Base-by-base conservation (phyloP, 164 flowering plant genomes). In the Chimonanthus salicifolius region DNA sequence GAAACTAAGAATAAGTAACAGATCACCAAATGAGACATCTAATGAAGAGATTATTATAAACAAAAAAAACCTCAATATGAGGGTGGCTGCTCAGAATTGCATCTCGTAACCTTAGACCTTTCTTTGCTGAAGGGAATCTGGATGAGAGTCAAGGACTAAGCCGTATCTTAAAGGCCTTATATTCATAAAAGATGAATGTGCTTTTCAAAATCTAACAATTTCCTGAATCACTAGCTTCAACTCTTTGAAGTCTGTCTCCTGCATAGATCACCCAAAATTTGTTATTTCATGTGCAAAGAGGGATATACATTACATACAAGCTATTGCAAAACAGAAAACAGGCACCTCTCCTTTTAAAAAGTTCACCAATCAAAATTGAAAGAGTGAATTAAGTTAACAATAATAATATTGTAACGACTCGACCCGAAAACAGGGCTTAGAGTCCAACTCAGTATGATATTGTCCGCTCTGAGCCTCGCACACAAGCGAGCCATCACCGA, bases 201-300 rank as follows among this genome's bases (percentile, higher is more conserved):
- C 92, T 85, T 90, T 94, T 74, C 90, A 80, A 82, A 93, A 95
- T 78, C 87, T 88, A 72, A 76, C 80, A 76, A 93, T 86, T 82
- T 95, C 99, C 79, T 87, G 92, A 79, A 89, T 82, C 76, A 90
- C 92, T 78, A 82, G 81, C 93, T 88, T 93, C 99, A 98, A 95
- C 77, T 93, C 93, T 79, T 83, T 95, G 80, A 90, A 93, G 72
- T 93, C 92, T 69, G 82, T 76, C 74, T 91, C 99, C 96, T 92
- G 87, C 13, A 49, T 21, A 54, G 3, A 11, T 1, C 58, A 54
- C 3, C 58, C 58, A 54, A 54, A 54, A 10, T 54, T 13, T 10
- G 4, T 54, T 54, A 54, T 4, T 54, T 54, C 4, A 54, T 10
- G 58, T 54, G 58, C 4, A 54, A 54, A 54, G 15, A 54, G 15